Evolutionary conservation across 257 asterid species (phyloP).

Genomic region (Mentha longifolia): DNA sequence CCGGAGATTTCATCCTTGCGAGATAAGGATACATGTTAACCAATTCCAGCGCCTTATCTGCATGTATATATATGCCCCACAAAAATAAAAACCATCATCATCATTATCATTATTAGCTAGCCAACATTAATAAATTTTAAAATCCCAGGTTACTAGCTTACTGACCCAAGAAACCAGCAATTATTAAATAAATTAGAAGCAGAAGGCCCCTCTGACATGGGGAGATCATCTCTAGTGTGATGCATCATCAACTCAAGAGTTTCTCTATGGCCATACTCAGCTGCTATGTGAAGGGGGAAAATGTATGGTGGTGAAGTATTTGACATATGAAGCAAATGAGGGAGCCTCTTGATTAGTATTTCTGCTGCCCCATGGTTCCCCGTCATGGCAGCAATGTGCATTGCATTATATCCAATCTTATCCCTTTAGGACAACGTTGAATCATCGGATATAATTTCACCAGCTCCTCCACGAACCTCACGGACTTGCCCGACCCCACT

Average conservation of each 20-base stretch:
- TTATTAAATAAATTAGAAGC: background rate
- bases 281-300: background rate
- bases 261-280: background rate
- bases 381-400: slow-evolving; percentile 24
- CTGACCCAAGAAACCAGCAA: background rate
- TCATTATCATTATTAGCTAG: too few relatives aligned
- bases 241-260: background rate
- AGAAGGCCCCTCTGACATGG: background rate
- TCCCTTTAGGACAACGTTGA: background rate
- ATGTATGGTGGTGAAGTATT: too few relatives aligned
- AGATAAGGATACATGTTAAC: slow-evolving; percentile 21
- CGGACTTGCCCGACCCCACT: slow-evolving; percentile 6
- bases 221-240: background rate
- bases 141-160: too few relatives aligned
- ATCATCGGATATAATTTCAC: background rate
- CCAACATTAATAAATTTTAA: too few relatives aligned
- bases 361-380: slow-evolving; percentile 24
- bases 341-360: background rate
- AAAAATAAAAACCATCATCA: too few relatives aligned
- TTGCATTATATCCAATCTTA: background rate
- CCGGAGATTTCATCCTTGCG: background rate
- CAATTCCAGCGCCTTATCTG: slow-evolving; percentile 33
- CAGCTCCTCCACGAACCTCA: slow-evolving; percentile 13
- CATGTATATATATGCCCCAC: too few relatives aligned
- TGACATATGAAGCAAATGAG: background rate